Evolutionary conservation across 768 basidiomycete species (phyloP), one percentile per base, ranked within the genome.

Genomic region (Rhodocollybia butyracea): DNA sequence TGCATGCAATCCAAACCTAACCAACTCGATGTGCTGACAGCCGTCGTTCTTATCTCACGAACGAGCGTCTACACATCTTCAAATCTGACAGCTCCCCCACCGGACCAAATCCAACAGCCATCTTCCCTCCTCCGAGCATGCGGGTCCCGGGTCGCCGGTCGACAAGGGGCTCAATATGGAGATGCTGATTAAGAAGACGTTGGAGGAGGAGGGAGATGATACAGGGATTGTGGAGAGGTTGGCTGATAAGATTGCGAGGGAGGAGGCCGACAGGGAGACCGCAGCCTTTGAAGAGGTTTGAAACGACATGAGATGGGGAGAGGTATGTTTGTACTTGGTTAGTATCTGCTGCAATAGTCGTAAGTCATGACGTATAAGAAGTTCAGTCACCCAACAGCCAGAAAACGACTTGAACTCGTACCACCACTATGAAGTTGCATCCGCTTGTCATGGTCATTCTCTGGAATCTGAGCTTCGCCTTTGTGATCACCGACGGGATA

Each of bases 31-130:
- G 5, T 50, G 12, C n/a, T 19, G 2, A 5, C 63, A 89, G 87
- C 34, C 89, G 90, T 50, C 83, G 83, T 21, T 82, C 83, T 32
- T 89, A 91, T 69, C 63, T 86, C 24, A 74, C 76, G 46, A 92
- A 92, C 70, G 89, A 91, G 66, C 85, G 87, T 54, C 69, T 92
- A 19, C 90, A 89, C 2, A 70, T 75, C 54, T 82, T 82, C 70
- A 68, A 78, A 60, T 65, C 73, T 19, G 32, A 27, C 10, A 22
- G 34, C 22, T 48, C 50, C 32, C 36, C 51, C 8, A 30, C 17
- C 31, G 48, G 34, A 24, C n/a, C n/a, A n/a, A 26, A 22, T 21
- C 60, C 59, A 59, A 55, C 72, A 31, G 75, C 76, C 5, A 74
- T 78, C 52, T 84, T 84, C 64, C 76, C 86, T 1, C 81, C 78